A percentile compares a stretch with the other conserved stretches of the same genome.
Evolutionary conservation across 2,329 filamentous ascomycete genomes (phyloP).

Genomic region (Pseudocercospora ulei): DNA sequence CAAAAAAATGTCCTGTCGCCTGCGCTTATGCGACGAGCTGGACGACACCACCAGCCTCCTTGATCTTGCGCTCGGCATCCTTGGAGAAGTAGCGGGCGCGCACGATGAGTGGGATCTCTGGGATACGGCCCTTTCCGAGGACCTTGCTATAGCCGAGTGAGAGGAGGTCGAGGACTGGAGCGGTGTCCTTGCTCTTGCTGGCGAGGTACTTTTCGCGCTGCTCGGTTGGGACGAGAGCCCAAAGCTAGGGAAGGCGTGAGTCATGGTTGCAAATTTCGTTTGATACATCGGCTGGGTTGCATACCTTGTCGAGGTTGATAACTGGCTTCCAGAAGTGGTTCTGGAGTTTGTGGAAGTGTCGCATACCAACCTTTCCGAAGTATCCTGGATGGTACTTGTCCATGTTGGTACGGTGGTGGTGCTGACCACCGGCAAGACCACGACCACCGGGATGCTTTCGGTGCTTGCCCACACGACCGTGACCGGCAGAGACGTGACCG

Average conservation of each 20-base stretch:
- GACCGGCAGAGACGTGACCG: slow-evolving; percentile 95
- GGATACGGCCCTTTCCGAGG: slow-evolving; percentile 94
- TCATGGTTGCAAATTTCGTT: too few relatives aligned
- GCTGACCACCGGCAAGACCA: slow-evolving; percentile 94
- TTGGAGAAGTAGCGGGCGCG: slow-evolving; percentile 91
- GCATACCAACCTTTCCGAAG: slow-evolving; percentile 67
- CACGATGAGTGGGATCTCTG: slow-evolving; percentile 85
- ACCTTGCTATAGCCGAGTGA: slow-evolving; percentile 97
- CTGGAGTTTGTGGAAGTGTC: slow-evolving; percentile 84
- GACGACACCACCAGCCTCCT: slow-evolving; percentile 88
- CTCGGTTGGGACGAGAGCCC: slow-evolving; percentile 87
- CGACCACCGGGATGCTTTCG: slow-evolving; percentile 73
- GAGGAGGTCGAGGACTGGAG: slow-evolving; percentile 95
- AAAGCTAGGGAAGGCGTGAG: too few relatives aligned
- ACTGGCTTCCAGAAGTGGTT: slow-evolving; percentile 98
- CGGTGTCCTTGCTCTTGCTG: slow-evolving; percentile 82
- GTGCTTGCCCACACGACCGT: slow-evolving; percentile 98
- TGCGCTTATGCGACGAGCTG: slow-evolving; percentile 77
- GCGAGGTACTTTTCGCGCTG: slow-evolving; percentile 84
- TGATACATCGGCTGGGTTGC: too few relatives aligned
- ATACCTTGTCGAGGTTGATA: slow-evolving; percentile 98
- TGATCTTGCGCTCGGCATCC: slow-evolving; percentile 98
- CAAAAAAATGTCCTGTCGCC: slow-evolving; percentile 10
- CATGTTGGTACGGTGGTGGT: slow-evolving; percentile 92
- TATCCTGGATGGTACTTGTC: slow-evolving; percentile 97